These are phyloP conservation scores for Sporodiniella umbellata DNA, from an alignment of 371 early-diverging fungal genomes.

Conservation along the genomic window DNA sequence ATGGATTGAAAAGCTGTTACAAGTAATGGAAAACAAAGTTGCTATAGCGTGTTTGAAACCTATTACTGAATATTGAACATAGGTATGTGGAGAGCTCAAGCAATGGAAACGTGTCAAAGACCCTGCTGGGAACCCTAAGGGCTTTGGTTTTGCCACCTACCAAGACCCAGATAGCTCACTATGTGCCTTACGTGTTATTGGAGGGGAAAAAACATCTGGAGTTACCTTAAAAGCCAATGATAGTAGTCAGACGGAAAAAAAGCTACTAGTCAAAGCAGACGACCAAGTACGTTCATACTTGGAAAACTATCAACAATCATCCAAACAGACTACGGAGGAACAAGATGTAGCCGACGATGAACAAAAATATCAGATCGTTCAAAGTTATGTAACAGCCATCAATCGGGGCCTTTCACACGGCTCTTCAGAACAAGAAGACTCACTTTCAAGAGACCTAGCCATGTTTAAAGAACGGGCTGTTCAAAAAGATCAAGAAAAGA, in stretches of 20 bases:
- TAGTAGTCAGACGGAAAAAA: conserved; percentile 54
- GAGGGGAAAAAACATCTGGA: conserved; percentile 52
- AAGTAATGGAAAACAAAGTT: conserved; percentile 36
- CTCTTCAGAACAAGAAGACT: conserved; percentile 25
- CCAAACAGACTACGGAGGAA: conserved; percentile 23
- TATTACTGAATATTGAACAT: neutral
- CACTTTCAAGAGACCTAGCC: conserved; percentile 60
- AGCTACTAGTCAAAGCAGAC: conserved; percentile 71
- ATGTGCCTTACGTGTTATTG: conserved; percentile 67
- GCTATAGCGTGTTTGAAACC: neutral
- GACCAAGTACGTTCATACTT: conserved; percentile 64
- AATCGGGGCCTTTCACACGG: conserved; percentile 27
- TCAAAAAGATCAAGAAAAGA: conserved; percentile 51
- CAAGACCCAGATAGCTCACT: conserved; percentile 67
- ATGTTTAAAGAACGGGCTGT: conserved; percentile 66
- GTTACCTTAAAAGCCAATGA: conserved; percentile 55
- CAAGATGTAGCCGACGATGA: conserved; percentile 1
- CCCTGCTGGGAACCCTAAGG: conserved; percentile 64
- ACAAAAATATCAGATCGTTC: conserved; percentile 9
- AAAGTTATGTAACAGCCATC: conserved; percentile 28
- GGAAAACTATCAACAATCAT: conserved; percentile 53
- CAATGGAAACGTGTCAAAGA: conserved; percentile 78
- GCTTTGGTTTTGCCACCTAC: conserved; percentile 82
- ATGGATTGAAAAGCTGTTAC: conserved; percentile 67
- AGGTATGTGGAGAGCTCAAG: conserved; percentile 46